Conservation (phyloP, 2,329 filamentous ascomycete genomes). For the Arthrobotrys musiformis region DNA sequence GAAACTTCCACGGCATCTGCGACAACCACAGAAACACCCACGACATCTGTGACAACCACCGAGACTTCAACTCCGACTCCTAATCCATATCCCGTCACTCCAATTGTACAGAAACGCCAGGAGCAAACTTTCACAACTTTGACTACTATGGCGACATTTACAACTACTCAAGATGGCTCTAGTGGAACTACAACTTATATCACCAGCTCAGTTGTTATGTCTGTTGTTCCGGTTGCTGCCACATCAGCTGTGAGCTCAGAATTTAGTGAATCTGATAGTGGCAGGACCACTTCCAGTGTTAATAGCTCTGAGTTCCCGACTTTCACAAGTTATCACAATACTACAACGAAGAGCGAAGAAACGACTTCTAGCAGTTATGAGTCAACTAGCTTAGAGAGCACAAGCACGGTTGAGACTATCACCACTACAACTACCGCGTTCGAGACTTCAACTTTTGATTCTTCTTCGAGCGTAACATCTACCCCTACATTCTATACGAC, state of each 20-base stretch:
- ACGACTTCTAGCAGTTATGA: neutral
- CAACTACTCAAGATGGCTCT: neutral
- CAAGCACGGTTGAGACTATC: neutral
- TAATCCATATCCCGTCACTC: neutral
- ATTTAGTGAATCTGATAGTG: neutral
- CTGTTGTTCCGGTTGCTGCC: neutral
- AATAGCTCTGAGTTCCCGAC: neutral
- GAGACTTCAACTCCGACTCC: neutral
- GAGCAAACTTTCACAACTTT: neutral
- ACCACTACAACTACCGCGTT: neutral
- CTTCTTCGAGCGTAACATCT: neutral
- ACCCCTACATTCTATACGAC: neutral
- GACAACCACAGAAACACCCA: neutral
- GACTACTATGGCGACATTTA: neutral
- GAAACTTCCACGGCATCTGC: neutral
- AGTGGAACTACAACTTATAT: neutral
- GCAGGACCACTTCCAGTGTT: neutral
- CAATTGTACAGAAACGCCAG: slow-evolving; percentile 28
- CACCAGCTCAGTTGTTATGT: slow-evolving; percentile 4
- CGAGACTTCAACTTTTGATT: neutral
- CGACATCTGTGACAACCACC: neutral
- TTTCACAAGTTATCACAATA: neutral
- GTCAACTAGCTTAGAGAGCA: neutral
- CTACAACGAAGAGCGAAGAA: neutral
- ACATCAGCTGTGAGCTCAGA: neutral